Evolutionary conservation across 2,329 filamentous ascomycete species (phyloP).

Genomic region (Emmonsia crescens): DNA sequence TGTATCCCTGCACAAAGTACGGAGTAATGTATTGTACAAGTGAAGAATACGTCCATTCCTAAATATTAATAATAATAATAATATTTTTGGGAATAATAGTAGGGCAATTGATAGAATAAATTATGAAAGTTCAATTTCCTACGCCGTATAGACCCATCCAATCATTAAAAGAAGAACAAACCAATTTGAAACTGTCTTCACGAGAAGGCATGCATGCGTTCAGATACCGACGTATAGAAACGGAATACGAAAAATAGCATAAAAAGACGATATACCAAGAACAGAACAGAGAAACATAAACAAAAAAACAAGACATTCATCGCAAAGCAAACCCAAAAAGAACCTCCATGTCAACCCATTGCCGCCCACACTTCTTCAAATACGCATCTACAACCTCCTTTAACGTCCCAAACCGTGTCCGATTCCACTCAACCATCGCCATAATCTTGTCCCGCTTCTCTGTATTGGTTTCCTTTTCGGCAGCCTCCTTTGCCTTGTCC

Average conservation of each 20-base stretch:
- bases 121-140: not conserved
- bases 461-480: slow-evolving; percentile 38
- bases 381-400: slow-evolving; percentile 71
- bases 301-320: slow-evolving; percentile 7
- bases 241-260: slow-evolving; percentile 4
- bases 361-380: slow-evolving; percentile 76
- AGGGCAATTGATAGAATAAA: not conserved
- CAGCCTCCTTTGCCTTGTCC: slow-evolving; percentile 58
- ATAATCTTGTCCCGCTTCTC: slow-evolving; percentile 55
- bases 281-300: slow-evolving; percentile 45
- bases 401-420: slow-evolving; percentile 63
- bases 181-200: not conserved
- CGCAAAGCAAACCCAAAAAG: slow-evolving; percentile 56
- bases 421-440: slow-evolving; percentile 71
- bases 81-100: not conserved
- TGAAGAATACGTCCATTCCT: not conserved
- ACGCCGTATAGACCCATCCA: not conserved
- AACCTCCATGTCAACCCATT: slow-evolving; percentile 89
- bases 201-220: not conserved
- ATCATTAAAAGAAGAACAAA: slow-evolving; percentile 9
- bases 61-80: not conserved
- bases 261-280: not conserved
- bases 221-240: not conserved
- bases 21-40: no score
- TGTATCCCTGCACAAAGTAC: not conserved